Evolutionary conservation across 176 grass and related monocot genomes (phyloP).

Genomic region (Carex kokanica): DNA sequence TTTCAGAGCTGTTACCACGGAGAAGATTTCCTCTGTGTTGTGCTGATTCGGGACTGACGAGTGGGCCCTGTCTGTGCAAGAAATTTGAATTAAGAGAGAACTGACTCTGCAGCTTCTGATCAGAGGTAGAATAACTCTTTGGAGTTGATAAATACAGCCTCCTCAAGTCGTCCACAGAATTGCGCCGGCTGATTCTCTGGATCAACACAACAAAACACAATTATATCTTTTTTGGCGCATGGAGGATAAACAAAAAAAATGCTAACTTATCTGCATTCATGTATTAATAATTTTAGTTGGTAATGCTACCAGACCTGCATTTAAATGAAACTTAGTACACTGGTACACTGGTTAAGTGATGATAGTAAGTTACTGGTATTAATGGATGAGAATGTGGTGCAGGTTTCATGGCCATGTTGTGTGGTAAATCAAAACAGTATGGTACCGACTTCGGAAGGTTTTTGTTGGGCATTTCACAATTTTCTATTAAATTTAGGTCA

Average conservation of each 20-base stretch:
- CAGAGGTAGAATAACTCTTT: slow-evolving; percentile 27
- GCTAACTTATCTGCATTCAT: not conserved
- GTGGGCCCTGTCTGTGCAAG: slow-evolving; percentile 6
- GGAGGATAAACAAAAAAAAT: not conserved
- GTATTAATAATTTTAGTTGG: not conserved
- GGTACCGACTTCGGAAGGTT: not conserved
- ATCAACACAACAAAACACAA: not conserved
- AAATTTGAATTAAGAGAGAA: slow-evolving; percentile 31
- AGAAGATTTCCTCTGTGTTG: not conserved
- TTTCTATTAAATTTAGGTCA: not conserved
- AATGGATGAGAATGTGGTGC: not conserved
- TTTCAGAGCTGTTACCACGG: slow-evolving; percentile 1
- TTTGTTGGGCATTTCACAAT: not conserved
- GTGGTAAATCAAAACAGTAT: not conserved
- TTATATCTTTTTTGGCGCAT: not conserved
- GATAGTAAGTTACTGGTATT: not conserved
- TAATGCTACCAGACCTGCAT: not conserved
- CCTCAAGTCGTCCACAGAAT: slow-evolving; percentile 1
- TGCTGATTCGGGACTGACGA: slow-evolving; percentile 16
- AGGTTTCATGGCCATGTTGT: not conserved
- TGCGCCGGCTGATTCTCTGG: not conserved
- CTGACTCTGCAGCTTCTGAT: slow-evolving; percentile 19
- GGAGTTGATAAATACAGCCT: not conserved
- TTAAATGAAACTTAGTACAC: not conserved
- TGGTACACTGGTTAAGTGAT: not conserved